Evolutionary conservation across 2,329 filamentous ascomycete genomes (phyloP), one percentile per base, ranked within the genome.

Genomic region (Alternaria panax): DNA sequence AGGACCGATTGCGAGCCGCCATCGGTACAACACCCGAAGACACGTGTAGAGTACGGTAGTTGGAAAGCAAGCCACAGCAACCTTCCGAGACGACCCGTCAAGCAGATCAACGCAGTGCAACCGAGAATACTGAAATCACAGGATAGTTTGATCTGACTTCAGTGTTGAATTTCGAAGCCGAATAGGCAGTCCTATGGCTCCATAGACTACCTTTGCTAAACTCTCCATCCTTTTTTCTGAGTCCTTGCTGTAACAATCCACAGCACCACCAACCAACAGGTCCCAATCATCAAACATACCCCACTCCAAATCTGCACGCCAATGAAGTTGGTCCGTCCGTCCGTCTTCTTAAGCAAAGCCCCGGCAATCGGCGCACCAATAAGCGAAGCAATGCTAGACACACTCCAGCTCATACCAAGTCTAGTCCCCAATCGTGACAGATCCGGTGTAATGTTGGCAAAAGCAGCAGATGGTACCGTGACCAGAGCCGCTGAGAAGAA

Each of bases 401-500:
- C 70, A 24, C 70, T 71, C 76, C 75, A 78, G 16, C 70, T 74
- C 76, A 79, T 79, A 4, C 76, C 76, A 1, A 78, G 52, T 1
- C 76, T 65, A 2, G 76, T 79, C 1, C 76, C 76, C 1, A 79
- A 59, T 4, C 72, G 64, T 14, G 71, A 73, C 4, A 77, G 66
- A 63, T 79, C 75, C 0, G 76, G 75, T 14, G 71, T 77, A 43
- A 79, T 76, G 27, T 64, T 74, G 30, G 76, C 75, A 32, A 79
- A 79, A 0, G 74, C 74, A 7, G 76, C 70, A 1, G 75, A 75
- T 0, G 76, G 76, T 0, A 79, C 65, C 0, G 76, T 79, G 8
- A 79, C 75, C 1, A 79, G 65, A n/a, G 66, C 75, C 0, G 75
- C 75, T 0, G 76, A 79, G 52, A 76, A 71, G 59, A 79, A 79